Evolutionary conservation across 331 rosid genomes (phyloP).

Genomic region (Telfairia occidentalis): DNA sequence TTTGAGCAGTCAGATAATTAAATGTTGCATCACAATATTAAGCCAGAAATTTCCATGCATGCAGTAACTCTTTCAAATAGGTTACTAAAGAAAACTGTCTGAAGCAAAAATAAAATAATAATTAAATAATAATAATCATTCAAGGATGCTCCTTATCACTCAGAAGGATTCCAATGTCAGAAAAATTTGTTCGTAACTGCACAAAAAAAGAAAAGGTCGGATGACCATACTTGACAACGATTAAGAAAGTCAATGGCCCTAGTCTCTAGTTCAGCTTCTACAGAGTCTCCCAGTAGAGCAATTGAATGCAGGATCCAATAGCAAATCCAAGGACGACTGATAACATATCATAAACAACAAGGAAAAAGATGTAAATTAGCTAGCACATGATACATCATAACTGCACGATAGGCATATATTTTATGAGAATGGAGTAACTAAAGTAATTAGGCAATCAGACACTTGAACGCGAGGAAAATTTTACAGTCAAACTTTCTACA

Average conservation of each 20-base stretch:
- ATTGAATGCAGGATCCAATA: slow-evolving; percentile 85
- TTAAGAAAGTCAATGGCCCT: slow-evolving; percentile 51
- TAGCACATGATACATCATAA: neutral
- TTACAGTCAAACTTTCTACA: neutral
- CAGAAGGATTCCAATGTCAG: neutral
- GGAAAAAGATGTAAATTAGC: neutral
- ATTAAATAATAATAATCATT: neutral
- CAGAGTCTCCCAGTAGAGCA: slow-evolving; percentile 55
- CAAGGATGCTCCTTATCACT: neutral
- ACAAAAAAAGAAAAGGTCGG: neutral
- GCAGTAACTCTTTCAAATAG: neutral
- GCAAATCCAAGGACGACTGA: slow-evolving; percentile 95
- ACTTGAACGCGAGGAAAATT: neutral
- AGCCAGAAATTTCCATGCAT: neutral
- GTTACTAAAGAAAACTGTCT: neutral
- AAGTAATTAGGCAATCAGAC: neutral
- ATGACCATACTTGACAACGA: slow-evolving; percentile 60
- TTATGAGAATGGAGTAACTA: neutral
- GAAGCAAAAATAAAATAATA: neutral
- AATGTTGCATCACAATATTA: neutral
- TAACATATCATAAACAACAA: neutral
- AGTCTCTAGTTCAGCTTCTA: slow-evolving; percentile 45
- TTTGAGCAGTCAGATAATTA: neutral
- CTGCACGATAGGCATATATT: neutral
- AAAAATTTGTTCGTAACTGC: neutral